A percentile compares a stretch with the other conserved stretches of the same genome.
Evolutionary conservation across 805 yeast species (phyloP).

Genomic region (Ogataea allantospora): DNA sequence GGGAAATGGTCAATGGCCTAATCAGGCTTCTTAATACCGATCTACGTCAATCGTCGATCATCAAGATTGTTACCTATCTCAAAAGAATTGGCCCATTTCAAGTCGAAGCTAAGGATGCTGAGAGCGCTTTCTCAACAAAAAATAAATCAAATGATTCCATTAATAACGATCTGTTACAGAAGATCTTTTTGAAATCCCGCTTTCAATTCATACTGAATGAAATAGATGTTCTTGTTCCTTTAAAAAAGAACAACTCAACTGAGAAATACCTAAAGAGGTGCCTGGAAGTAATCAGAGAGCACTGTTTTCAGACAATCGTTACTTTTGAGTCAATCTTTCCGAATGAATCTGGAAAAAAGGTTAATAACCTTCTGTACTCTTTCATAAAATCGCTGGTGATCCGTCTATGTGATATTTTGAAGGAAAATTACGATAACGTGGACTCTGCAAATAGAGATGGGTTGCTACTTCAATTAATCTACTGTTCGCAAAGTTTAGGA

Average conservation of each 20-base stretch:
- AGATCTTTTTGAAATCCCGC: slow-evolving; percentile 66
- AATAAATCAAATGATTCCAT: slow-evolving; percentile 3
- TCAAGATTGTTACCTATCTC: slow-evolving; percentile 75
- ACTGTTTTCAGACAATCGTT: slow-evolving; percentile 69
- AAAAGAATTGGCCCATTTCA: slow-evolving; percentile 60
- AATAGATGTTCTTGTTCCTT: slow-evolving; percentile 53
- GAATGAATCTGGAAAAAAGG: slow-evolving; percentile 27
- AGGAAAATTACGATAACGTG: slow-evolving; percentile 33
- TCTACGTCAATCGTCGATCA: slow-evolving; percentile 71
- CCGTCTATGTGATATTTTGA: slow-evolving; percentile 33
- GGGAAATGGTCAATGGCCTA: slow-evolving; percentile 64
- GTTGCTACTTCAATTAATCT: slow-evolving; percentile 75
- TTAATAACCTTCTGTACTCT: slow-evolving; percentile 36
- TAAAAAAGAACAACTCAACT: slow-evolving; percentile 48
- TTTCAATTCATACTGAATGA: slow-evolving; percentile 65
- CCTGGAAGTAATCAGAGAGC: slow-evolving; percentile 83
- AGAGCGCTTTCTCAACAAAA: slow-evolving; percentile 8
- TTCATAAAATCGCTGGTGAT: slow-evolving; percentile 36
- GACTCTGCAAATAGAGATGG: slow-evolving; percentile 54
- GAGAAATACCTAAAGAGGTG: slow-evolving; percentile 72
- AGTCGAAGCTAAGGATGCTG: slow-evolving; percentile 2
- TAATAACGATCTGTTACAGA: slow-evolving; percentile 40
- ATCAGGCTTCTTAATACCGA: slow-evolving; percentile 70
- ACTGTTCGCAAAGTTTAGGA: slow-evolving; percentile 83
- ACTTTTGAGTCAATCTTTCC: slow-evolving; percentile 65